Conservation (phyloP, 2,329 filamentous ascomycete genomes). For the Paraconiothyrium brasiliense region DNA sequence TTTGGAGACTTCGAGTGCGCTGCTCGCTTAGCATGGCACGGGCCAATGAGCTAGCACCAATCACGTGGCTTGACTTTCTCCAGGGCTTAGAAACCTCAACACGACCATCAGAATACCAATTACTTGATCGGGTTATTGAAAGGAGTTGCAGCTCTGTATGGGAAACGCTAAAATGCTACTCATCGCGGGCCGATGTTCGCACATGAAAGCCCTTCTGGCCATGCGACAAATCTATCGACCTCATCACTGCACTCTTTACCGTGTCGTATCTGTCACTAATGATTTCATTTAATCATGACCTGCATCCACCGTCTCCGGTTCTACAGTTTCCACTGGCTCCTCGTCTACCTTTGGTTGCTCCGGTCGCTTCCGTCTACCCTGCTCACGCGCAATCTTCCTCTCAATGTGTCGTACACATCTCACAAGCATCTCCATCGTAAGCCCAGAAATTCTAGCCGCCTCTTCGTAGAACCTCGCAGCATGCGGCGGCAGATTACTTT, state of each 20-base stretch:
- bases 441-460: constrained; percentile 60
- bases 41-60: neutral
- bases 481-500: constrained; percentile 57
- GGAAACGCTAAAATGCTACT: neutral
- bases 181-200: neutral
- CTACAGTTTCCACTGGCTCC: neutral
- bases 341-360: too few species aligned
- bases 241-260: neutral
- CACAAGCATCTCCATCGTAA: constrained; percentile 61
- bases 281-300: neutral
- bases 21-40: constrained; percentile 4
- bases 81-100: neutral
- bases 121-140: neutral
- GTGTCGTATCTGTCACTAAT: too few species aligned
- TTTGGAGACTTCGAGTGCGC: constrained; percentile 26
- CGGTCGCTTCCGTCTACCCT: constrained; percentile 23
- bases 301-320: neutral
- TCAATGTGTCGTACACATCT: constrained; percentile 62
- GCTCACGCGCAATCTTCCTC: constrained; percentile 38
- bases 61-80: constrained; percentile 24
- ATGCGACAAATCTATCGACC: neutral
- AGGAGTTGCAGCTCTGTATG: neutral
- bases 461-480: constrained; percentile 61
- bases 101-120: neutral
- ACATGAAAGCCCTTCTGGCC: neutral